phyloP scores from a whole-genome alignment of 352 stramenopile species.

The Pythium rishiriense region DNA sequence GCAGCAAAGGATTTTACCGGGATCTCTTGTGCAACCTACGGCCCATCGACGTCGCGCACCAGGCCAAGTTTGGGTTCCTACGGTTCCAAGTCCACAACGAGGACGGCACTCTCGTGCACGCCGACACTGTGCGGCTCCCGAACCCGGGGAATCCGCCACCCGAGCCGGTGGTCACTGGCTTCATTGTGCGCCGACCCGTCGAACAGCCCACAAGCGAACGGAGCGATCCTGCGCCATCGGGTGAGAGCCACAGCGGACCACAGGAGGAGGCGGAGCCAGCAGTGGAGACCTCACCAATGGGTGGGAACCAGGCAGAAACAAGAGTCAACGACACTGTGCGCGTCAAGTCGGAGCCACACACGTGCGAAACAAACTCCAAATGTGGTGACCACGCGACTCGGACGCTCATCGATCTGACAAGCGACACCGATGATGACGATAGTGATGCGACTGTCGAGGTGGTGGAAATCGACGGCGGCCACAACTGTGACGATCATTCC shows the following conservation, averaged over 20 bases:
- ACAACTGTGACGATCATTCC: not conserved
- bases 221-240: not conserved
- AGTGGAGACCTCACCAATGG: not conserved
- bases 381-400: not conserved
- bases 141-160: slow-evolving; percentile 1
- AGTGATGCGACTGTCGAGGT: not conserved
- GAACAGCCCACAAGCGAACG: not conserved
- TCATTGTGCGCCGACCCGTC: not conserved
- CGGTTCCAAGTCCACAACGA: slow-evolving; percentile 1
- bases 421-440: not conserved
- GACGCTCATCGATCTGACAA: not conserved
- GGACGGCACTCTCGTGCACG: not conserved
- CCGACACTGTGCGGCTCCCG: not conserved
- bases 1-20: not conserved
- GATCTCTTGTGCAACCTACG: not conserved
- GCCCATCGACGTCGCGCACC: not conserved
- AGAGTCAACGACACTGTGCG: not conserved
- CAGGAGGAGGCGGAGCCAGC: not conserved
- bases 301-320: not conserved
- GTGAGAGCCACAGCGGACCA: not conserved
- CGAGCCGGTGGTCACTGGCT: not conserved
- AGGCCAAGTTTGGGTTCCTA: not conserved
- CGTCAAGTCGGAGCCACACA: not conserved
- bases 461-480: not conserved
- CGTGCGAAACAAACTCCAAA: too few species aligned